A percentile compares a stretch with the other conserved stretches of the same genome.
Conservation (phyloP, 495 filamentous ascomycete genomes). For the Xylaria cubensis region DNA sequence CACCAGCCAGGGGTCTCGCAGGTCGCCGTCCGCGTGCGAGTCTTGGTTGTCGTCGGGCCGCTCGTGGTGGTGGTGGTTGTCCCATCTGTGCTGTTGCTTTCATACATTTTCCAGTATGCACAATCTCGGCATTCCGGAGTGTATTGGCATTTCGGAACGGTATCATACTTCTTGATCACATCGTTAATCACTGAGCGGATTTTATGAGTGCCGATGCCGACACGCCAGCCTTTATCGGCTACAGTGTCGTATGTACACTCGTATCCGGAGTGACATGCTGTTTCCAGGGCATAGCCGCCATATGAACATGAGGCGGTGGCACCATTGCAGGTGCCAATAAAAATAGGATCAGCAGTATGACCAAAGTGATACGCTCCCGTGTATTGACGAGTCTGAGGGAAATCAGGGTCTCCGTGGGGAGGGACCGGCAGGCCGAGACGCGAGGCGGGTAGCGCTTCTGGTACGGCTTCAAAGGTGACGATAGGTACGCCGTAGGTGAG, state of each 20-base stretch:
- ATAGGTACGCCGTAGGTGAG: conserved; percentile 88
- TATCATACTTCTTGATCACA: conserved; percentile 81
- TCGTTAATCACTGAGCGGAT: conserved; percentile 85
- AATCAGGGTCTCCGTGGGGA: conserved; percentile 71
- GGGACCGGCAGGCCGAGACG: conserved; percentile 88
- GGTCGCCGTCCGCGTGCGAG: conserved; percentile 76
- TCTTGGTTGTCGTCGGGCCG: conserved; percentile 62
- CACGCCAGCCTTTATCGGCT: conserved; percentile 85
- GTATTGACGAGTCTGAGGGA: conserved; percentile 70
- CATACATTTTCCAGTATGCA: conserved; percentile 90
- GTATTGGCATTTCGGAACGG: conserved; percentile 72
- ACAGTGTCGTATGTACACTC: conserved; percentile 94
- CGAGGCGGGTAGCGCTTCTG: conserved; percentile 84
- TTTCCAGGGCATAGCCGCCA: conserved; percentile 94
- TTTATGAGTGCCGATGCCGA: conserved; percentile 82
- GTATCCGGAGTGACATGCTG: conserved; percentile 84
- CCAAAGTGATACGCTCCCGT: conserved; percentile 93
- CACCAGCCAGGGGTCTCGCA: conserved; percentile 90
- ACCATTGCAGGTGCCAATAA: conserved; percentile 91
- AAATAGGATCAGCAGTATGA: conserved; percentile 94
- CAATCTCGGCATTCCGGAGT: conserved; percentile 88
- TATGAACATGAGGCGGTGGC: conserved; percentile 86
- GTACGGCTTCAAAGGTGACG: conserved; percentile 88
- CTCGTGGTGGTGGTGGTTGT: conserved; percentile 69
- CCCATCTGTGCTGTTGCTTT: conserved; percentile 82